Evolutionary conservation across 371 early-diverging fungal genomes (phyloP).

Genomic region (Syncephalastrum racemosum): DNA sequence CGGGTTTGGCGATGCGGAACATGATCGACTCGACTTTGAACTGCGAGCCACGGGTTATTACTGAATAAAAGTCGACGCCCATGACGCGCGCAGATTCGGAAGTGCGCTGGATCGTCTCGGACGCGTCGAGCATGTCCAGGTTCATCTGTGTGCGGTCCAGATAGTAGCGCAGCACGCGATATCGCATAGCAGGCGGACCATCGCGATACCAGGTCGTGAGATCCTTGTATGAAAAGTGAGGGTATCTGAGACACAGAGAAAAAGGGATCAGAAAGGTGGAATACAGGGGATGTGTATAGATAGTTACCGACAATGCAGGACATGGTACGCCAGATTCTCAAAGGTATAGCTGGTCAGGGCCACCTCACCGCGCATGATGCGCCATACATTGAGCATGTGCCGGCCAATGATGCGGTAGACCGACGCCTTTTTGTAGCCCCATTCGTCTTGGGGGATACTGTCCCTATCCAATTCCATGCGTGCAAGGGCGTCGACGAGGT

Average conservation of each 20-base stretch:
- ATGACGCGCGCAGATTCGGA: conserved; percentile 87
- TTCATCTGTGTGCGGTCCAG: conserved; percentile 66
- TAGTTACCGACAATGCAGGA: conserved; percentile 66
- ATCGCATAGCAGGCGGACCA: conserved; percentile 47
- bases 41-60: conserved; percentile 88
- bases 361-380: conserved; percentile 73
- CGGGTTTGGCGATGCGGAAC: conserved; percentile 82
- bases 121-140: conserved; percentile 71
- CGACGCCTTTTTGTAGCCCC: conserved; percentile 67
- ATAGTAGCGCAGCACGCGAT: conserved; percentile 66
- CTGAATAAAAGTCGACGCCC: conserved; percentile 86
- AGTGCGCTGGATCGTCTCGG: conserved; percentile 67
- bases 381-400: conserved; percentile 87
- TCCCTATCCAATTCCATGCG: conserved; percentile 30
- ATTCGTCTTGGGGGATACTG: conserved; percentile 30
- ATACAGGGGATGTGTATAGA: not conserved
- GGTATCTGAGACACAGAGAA: conserved; percentile 34
- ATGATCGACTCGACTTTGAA: conserved; percentile 87
- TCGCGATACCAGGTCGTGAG: conserved; percentile 67
- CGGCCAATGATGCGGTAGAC: conserved; percentile 69
- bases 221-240: conserved; percentile 57
- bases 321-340: conserved; percentile 70
- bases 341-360: conserved; percentile 75
- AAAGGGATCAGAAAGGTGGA: not conserved
- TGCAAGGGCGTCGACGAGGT: conserved; percentile 53